These are phyloP conservation scores for Hygrocybe punicea DNA, from an alignment of 768 basidiomycete genomes.

Conservation along the genomic window DNA sequence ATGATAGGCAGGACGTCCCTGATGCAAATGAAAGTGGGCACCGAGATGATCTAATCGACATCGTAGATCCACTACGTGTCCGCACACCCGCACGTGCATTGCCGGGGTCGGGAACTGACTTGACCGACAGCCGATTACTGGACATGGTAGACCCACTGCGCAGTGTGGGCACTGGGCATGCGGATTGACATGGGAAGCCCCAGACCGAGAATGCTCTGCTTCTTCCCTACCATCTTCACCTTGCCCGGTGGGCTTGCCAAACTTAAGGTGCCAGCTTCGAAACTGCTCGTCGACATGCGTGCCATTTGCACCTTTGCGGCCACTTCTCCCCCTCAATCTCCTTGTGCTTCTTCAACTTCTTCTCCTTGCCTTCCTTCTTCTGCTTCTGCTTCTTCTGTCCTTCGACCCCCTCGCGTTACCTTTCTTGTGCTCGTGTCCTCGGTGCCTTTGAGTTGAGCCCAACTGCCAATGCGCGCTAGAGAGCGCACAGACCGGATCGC, in stretches of 20 bases:
- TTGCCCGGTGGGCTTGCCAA: conserved; percentile 27
- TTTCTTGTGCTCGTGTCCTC: conserved; percentile 30
- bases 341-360: conserved; percentile 28
- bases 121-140: conserved; percentile 35
- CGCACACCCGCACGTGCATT: conserved; percentile 25
- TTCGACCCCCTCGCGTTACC: conserved; percentile 20
- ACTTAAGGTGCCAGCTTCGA: conserved; percentile 59
- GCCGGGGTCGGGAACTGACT: conserved; percentile 11
- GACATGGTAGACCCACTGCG: conserved; percentile 41
- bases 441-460: conserved; percentile 53
- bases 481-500: conserved; percentile 76
- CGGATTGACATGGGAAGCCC: conserved; percentile 57
- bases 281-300: conserved; percentile 58
- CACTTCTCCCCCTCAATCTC: conserved; percentile 22
- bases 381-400: conserved; percentile 20
- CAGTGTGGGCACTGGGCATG: conserved; percentile 40
- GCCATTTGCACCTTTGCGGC: conserved; percentile 35
- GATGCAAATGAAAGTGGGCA: conserved; percentile 46
- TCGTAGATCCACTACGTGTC: conserved; percentile 37
- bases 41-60: conserved; percentile 41
- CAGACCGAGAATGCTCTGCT: conserved; percentile 58
- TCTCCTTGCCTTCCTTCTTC: conserved; percentile 25
- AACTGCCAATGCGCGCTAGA: conserved; percentile 67
- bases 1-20: conserved; percentile 37
- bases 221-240: conserved; percentile 49